These are phyloP conservation scores for Fraxinus americana DNA, from an alignment of 257 asterid genomes.

Conservation along the genomic window DNA sequence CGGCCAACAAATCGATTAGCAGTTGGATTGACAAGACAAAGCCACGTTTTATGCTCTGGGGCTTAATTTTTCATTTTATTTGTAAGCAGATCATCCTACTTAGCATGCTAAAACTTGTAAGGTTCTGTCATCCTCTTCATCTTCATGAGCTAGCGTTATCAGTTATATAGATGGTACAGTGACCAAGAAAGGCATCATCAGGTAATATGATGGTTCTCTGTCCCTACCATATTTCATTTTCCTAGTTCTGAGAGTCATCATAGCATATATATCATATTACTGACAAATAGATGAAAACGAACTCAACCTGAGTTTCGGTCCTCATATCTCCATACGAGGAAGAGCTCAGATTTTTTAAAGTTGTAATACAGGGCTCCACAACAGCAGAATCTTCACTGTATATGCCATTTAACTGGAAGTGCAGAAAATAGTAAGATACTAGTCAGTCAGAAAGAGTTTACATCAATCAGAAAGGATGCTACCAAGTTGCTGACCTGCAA, in stretches of 20 bases:
- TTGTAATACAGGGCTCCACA: conserved; percentile 70
- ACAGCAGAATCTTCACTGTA: conserved; percentile 50
- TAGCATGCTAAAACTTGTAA: neutral
- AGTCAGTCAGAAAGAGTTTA: conserved; percentile 13
- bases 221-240: neutral
- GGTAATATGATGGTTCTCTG: conserved; percentile 1
- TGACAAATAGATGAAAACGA: conserved; percentile 16
- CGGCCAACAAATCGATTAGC: neutral
- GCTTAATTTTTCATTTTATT: neutral
- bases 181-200: neutral
- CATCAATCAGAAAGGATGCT: conserved; percentile 8
- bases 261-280: conserved; percentile 1
- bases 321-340: conserved; percentile 56
- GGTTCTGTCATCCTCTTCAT: neutral
- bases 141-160: neutral
- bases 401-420: conserved; percentile 48
- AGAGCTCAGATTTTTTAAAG: conserved; percentile 66
- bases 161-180: neutral
- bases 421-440: conserved; percentile 21
- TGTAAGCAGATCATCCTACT: neutral
- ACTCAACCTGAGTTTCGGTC: conserved; percentile 68
- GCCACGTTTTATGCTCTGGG: conserved; percentile 9
- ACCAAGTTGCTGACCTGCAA: conserved; percentile 59
- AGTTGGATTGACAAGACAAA: conserved; percentile 12
- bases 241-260: neutral